These are phyloP conservation scores for Xylaria sp. DNA, from an alignment of 2,329 filamentous ascomycete genomes.

Conservation along the genomic window DNA sequence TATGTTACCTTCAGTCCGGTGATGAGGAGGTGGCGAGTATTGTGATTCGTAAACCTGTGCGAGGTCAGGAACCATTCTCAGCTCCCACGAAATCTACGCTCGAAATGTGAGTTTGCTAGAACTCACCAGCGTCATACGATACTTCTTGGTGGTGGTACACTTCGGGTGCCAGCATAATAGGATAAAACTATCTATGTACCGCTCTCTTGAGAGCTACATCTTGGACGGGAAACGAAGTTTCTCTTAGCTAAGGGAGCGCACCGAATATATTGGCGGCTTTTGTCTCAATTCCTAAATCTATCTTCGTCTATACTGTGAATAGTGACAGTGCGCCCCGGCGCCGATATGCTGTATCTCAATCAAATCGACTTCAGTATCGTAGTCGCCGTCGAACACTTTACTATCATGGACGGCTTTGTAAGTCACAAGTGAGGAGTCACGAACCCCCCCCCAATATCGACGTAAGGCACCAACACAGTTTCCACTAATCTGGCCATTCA, in stretches of 20 bases:
- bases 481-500: too few relatives aligned
- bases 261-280: not conserved
- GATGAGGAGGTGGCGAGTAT: too few relatives aligned
- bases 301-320: not conserved
- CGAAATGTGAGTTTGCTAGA: not conserved
- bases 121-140: not conserved
- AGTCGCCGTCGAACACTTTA: not conserved
- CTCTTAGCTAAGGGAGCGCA: not conserved
- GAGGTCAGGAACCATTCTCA: not conserved
- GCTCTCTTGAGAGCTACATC: not conserved
- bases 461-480: too few relatives aligned
- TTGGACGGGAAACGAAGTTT: not conserved
- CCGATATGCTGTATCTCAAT: conserved; percentile 11
- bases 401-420: not conserved
- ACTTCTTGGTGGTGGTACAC: not conserved
- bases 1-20: too few relatives aligned
- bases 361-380: not conserved
- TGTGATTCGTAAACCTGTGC: not conserved
- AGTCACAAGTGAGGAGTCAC: not conserved
- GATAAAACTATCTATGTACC: not conserved
- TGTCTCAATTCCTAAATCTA: not conserved
- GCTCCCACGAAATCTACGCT: not conserved
- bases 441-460: not conserved
- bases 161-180: not conserved
- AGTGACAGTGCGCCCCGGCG: not conserved